A percentile compares a stretch with the other conserved stretches of the same genome.
Evolutionary conservation across 176 grass and related monocot genomes (phyloP).

Genomic region (Triticum dicoccoides): DNA sequence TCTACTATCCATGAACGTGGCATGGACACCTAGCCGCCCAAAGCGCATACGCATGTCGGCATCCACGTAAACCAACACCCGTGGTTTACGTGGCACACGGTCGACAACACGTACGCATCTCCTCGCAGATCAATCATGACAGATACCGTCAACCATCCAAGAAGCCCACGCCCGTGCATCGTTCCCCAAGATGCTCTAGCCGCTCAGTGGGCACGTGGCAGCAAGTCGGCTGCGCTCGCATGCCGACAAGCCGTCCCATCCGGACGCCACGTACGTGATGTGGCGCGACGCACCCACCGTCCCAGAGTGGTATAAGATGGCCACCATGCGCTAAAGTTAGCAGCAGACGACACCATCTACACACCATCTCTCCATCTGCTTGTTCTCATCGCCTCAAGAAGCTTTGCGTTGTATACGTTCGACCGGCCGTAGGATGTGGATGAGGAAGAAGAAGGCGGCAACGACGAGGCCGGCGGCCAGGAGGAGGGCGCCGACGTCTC

Average conservation of each 20-base stretch:
- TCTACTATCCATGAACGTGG: not conserved
- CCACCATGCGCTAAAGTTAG: not conserved
- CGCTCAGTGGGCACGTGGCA: not conserved
- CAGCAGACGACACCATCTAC: not conserved
- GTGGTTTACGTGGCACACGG: not conserved
- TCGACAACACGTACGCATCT: not conserved
- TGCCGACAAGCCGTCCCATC: not conserved
- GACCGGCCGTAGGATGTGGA: constrained; percentile 2
- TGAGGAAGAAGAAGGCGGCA: constrained; percentile 18
- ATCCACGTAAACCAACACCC: not conserved
- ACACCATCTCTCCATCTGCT: not conserved
- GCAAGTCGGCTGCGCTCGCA: not conserved
- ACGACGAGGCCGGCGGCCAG: not conserved
- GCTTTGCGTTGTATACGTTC: not conserved
- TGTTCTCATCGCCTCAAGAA: not conserved
- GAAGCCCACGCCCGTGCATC: not conserved
- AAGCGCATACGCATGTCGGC: not conserved
- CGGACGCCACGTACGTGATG: not conserved
- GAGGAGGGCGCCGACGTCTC: constrained; percentile 10
- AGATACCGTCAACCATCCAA: not conserved
- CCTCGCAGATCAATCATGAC: not conserved
- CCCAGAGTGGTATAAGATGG: not conserved
- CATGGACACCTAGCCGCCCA: not conserved
- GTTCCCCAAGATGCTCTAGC: not conserved
- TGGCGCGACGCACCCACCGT: not conserved